Percentiles rank a stretch among this genome's conserved stretches.
Evolutionary conservation across 768 basidiomycete genomes (phyloP).

Genomic region (Tulasnella sp.): DNA sequence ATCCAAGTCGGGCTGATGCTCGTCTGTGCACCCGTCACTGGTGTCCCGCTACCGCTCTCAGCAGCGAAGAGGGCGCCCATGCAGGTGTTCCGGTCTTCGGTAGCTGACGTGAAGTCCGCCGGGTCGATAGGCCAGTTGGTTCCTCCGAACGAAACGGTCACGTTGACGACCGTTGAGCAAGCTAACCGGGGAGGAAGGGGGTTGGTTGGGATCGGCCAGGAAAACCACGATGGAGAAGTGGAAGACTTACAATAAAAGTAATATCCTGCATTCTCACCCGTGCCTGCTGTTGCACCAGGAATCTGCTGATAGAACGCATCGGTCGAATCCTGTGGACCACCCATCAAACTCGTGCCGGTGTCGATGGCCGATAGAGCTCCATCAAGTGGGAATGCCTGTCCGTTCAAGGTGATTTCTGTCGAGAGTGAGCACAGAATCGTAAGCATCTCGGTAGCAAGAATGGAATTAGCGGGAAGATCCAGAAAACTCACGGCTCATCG

Average conservation of each 20-base stretch:
- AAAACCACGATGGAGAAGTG: not conserved
- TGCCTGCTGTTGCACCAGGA: not conserved
- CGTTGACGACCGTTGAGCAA: conserved; percentile 3
- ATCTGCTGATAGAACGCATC: conserved; percentile 9
- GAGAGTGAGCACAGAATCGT: not conserved
- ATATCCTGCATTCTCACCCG: conserved; percentile 13
- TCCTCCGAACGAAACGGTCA: conserved; percentile 14
- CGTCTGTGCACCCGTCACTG: no score
- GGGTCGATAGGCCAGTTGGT: conserved; percentile 13
- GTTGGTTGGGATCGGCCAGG: not conserved
- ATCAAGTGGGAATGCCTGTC: not conserved
- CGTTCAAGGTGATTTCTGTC: not conserved
- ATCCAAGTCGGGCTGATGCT: conserved; percentile 13
- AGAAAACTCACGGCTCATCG: conserved; percentile 3
- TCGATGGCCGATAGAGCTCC: conserved; percentile 9
- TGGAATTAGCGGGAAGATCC: not conserved
- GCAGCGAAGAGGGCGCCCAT: conserved; percentile 13
- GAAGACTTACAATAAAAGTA: conserved; percentile 15
- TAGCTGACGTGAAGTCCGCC: conserved; percentile 8
- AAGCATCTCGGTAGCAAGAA: not conserved
- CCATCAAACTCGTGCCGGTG: conserved; percentile 18
- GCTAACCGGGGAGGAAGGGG: not conserved
- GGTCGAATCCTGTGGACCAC: conserved; percentile 15
- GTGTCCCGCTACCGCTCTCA: not conserved
- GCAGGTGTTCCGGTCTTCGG: not conserved